phyloP scores from a whole-genome alignment of 139 green algal genomes.

The Micromonas pusilla region DNA sequence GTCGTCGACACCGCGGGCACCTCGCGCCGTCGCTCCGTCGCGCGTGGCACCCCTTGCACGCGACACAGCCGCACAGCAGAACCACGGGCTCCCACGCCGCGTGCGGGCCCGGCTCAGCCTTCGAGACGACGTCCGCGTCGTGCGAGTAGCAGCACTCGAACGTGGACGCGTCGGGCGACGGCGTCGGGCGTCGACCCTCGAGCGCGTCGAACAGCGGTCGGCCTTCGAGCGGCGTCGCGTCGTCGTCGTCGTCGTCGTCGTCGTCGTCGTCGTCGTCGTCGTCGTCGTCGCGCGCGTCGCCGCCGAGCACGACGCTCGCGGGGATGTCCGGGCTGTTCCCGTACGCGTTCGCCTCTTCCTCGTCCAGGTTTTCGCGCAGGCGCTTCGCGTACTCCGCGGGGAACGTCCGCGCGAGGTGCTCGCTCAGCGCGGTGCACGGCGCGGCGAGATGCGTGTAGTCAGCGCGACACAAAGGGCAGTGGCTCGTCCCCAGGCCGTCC shows the following conservation, averaged over 20 bases:
- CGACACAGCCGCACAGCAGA: background rate
- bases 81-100: background rate
- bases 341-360: background rate
- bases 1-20: background rate
- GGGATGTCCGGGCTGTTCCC: too few relatives aligned
- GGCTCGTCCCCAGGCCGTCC: background rate
- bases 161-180: background rate
- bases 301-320: background rate
- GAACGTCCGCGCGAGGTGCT: background rate
- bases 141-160: too few relatives aligned
- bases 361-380: background rate
- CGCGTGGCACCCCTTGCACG: background rate
- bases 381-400: background rate
- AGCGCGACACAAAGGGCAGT: background rate
- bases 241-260: too few relatives aligned
- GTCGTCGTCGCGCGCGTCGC: background rate
- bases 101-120: background rate
- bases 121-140: background rate
- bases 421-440: background rate
- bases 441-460: background rate
- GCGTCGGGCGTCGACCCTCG: background rate
- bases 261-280: too few relatives aligned
- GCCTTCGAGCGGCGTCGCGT: too few relatives aligned
- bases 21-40: background rate
- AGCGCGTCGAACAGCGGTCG: background rate